These are phyloP conservation scores for Boletus speciosus DNA, from an alignment of 768 basidiomycete genomes.

Conservation along the genomic window DNA sequence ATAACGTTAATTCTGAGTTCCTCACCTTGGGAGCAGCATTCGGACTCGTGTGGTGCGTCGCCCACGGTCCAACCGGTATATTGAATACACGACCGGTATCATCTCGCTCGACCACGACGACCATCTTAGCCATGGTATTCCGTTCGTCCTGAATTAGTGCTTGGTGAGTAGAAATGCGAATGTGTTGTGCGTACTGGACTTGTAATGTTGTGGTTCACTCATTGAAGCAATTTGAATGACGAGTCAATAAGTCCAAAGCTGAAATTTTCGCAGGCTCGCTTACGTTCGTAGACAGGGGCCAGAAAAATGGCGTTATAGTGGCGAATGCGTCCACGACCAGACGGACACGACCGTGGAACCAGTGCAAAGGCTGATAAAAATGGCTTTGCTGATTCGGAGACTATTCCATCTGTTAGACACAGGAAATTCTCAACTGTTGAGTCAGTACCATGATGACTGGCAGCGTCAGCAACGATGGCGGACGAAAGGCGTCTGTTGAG, in stretches of 20 bases:
- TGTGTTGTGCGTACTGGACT: background rate
- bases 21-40: slow-evolving; percentile 17
- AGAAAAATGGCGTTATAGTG: slow-evolving; percentile 21
- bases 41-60: background rate
- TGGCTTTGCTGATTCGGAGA: background rate
- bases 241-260: too few species aligned
- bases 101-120: slow-evolving; percentile 19
- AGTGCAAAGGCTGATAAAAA: slow-evolving; percentile 7
- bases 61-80: slow-evolving; percentile 11
- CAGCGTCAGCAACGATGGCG: background rate
- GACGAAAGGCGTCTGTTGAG: background rate
- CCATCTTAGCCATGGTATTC: background rate
- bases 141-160: background rate
- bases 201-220: background rate
- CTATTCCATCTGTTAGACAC: background rate
- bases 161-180: background rate
- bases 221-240: too few species aligned
- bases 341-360: background rate
- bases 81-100: slow-evolving; percentile 19
- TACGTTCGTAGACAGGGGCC: background rate
- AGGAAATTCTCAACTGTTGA: background rate
- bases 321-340: slow-evolving; percentile 12
- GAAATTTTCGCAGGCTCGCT: slow-evolving; percentile 9
- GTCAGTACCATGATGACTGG: background rate
- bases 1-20: background rate